These are phyloP conservation scores for Immersiporthe knoxdaviesiana DNA, from an alignment of 2,329 filamentous ascomycete genomes.

Conservation along the genomic window DNA sequence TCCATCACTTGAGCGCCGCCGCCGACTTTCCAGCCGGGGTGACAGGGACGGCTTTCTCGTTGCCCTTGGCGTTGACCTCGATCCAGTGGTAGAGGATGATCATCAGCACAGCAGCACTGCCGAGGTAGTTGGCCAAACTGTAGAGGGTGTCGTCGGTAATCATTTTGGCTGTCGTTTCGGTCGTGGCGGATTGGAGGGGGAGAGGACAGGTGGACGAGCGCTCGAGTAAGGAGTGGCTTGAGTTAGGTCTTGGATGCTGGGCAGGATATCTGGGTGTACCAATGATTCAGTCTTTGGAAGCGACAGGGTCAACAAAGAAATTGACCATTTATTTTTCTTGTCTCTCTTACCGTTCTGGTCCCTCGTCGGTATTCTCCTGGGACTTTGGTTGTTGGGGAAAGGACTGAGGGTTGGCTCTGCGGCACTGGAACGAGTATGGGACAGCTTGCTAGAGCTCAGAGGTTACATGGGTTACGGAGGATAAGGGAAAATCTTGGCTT, in stretches of 20 bases:
- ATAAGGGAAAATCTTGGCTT: not conserved
- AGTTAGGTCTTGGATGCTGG: not conserved
- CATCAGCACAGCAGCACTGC: conserved; percentile 84
- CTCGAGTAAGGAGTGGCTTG: conserved; percentile 7
- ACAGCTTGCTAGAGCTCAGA: conserved; percentile 26
- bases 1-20: conserved; percentile 23
- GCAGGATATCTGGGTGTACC: not conserved
- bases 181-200: not conserved
- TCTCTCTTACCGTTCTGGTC: not conserved
- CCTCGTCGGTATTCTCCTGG: not conserved
- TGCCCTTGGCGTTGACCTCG: conserved; percentile 77
- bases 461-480: not conserved
- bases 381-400: conserved; percentile 2
- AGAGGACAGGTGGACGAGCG: conserved; percentile 15
- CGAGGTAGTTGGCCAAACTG: conserved; percentile 88
- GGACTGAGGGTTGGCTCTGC: conserved; percentile 3
- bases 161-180: conserved; percentile 62
- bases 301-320: not conserved
- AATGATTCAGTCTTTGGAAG: not conserved
- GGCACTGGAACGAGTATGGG: conserved; percentile 32
- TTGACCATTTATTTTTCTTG: too few relatives aligned
- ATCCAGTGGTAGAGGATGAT: conserved; percentile 97
- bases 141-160: conserved; percentile 94
- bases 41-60: conserved; percentile 34
- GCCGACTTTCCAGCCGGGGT: conserved; percentile 30